These are phyloP conservation scores for Russula brevipes DNA, from an alignment of 768 basidiomycete species.

Conservation along the genomic window DNA sequence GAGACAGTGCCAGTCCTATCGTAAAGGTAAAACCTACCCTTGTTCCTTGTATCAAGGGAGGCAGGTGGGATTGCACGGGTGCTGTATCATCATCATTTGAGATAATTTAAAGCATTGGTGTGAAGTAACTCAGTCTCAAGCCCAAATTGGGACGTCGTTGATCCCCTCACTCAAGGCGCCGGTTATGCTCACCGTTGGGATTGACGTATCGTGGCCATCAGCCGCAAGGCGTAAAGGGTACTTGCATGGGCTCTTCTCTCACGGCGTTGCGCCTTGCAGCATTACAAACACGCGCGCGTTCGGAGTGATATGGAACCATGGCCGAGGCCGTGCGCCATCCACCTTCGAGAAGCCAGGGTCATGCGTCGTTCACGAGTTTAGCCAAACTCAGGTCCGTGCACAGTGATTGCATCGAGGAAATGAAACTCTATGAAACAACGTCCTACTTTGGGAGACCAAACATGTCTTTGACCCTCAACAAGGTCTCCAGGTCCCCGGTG, in stretches of 20 bases:
- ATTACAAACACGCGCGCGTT: background rate
- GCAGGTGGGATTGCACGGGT: too few relatives aligned
- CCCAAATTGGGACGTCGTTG: background rate
- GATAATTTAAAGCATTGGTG: too few relatives aligned
- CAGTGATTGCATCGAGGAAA: background rate
- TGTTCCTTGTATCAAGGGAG: background rate
- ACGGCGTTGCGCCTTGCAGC: background rate
- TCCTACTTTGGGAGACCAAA: constrained; percentile 36
- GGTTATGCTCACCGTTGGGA: background rate
- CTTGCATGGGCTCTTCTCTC: background rate
- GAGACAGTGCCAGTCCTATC: too few relatives aligned
- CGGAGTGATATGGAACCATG: constrained; percentile 1
- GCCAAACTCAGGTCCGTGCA: constrained; percentile 2
- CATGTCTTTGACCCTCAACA: constrained; percentile 46
- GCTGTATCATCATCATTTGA: too few relatives aligned
- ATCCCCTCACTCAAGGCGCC: background rate
- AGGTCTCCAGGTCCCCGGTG: constrained; percentile 48
- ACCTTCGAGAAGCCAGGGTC: background rate
- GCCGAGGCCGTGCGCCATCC: background rate
- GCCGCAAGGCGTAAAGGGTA: background rate
- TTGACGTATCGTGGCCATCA: background rate
- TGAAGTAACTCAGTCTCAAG: background rate
- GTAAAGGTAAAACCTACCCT: too few relatives aligned
- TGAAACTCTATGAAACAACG: background rate
- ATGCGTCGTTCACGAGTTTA: background rate